Evolutionary conservation across 202 grass and related monocot genomes (phyloP).

Genomic region (Schoenoplectus tabernaemontani): DNA sequence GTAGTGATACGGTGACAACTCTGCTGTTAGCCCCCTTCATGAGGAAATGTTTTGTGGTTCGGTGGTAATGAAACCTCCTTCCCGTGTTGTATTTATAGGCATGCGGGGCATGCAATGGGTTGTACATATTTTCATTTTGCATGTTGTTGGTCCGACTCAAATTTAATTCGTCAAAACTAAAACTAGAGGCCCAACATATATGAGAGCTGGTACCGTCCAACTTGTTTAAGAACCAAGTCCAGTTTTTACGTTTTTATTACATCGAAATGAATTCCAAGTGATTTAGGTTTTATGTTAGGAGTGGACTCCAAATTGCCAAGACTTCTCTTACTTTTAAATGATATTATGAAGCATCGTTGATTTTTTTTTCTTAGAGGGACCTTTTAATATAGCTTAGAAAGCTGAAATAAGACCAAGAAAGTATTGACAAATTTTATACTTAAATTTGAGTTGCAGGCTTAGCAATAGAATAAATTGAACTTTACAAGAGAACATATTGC

Average conservation of each 20-base stretch:
- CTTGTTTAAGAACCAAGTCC: neutral
- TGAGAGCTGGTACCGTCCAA: neutral
- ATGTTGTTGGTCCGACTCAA: neutral
- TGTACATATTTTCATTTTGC: neutral
- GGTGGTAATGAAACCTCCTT: neutral
- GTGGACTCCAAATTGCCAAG: too few species aligned
- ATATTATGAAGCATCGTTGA: neutral
- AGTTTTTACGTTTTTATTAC: neutral
- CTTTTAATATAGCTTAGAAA: neutral
- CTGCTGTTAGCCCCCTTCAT: neutral
- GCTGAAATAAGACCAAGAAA: neutral
- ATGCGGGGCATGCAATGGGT: neutral
- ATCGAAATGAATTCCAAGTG: neutral
- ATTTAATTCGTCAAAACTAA: neutral
- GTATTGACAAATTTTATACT: too few species aligned
- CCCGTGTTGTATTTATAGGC: neutral
- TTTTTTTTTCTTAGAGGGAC: neutral
- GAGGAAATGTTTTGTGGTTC: neutral
- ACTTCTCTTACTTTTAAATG: neutral
- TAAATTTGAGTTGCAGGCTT: neutral
- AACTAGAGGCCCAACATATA: neutral
- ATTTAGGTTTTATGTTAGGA: too few species aligned
- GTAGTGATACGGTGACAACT: neutral
- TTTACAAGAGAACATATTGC: too few species aligned
- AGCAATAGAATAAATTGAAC: neutral